Evolutionary conservation across 352 stramenopile species (phyloP).

Genomic region (Globisporangium lucens): DNA sequence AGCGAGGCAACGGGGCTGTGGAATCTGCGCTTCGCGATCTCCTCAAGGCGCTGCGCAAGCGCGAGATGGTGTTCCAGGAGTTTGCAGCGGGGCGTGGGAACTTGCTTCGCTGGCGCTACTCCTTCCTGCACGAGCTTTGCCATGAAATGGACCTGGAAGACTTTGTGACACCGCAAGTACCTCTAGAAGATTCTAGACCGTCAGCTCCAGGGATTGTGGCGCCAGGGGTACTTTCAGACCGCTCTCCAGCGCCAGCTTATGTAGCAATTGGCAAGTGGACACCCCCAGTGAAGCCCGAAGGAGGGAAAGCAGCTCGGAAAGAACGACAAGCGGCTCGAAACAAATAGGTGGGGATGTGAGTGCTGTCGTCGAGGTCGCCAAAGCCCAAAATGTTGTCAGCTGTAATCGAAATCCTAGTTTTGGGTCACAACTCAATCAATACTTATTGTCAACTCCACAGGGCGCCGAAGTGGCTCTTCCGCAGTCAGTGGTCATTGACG

Average conservation of each 20-base stretch:
- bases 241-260: not conserved
- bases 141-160: constrained; percentile 34
- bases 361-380: not conserved
- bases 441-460: too few species aligned
- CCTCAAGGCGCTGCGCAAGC: not conserved
- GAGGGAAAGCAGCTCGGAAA: not conserved
- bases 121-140: constrained; percentile 38
- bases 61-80: not conserved
- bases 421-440: too few species aligned
- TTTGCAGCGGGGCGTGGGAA: constrained; percentile 12
- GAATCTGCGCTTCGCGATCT: not conserved
- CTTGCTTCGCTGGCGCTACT: constrained; percentile 35
- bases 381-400: too few species aligned
- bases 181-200: not conserved
- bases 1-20: too few species aligned
- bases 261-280: not conserved
- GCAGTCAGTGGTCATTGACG: too few species aligned
- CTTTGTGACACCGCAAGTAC: not conserved
- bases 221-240: not conserved
- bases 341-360: not conserved
- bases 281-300: not conserved
- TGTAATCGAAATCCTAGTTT: too few species aligned
- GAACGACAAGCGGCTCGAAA: not conserved
- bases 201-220: not conserved
- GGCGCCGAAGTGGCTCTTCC: not conserved